Conservation (phyloP, 1,284 basidiomycete genomes). For the Schizophyllum amplum region DNA sequence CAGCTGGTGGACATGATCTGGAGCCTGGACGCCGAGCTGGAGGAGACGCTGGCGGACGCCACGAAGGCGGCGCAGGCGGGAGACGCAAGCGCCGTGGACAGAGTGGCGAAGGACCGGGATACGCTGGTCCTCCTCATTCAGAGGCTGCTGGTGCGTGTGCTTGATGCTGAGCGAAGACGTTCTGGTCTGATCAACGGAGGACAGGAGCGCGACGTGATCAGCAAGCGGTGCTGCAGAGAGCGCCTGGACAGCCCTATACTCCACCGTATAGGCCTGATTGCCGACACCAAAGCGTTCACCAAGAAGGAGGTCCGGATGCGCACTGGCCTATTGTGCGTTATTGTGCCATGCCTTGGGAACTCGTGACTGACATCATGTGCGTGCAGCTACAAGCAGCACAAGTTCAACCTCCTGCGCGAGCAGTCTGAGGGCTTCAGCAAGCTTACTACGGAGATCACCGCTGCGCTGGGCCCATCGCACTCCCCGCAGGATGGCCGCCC, state of each 20-base stretch:
- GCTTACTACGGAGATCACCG: conserved; percentile 79
- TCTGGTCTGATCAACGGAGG: conserved; percentile 5
- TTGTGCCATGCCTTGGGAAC: neutral
- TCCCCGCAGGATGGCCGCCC: conserved; percentile 52
- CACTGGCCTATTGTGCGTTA: conserved; percentile 70
- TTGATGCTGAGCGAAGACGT: neutral
- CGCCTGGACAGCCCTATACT: conserved; percentile 60
- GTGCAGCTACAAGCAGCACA: conserved; percentile 93
- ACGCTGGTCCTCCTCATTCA: conserved; percentile 51
- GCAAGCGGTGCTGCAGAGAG: conserved; percentile 56
- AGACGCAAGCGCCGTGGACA: conserved; percentile 20
- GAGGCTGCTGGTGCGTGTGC: conserved; percentile 51
- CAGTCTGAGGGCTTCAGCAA: conserved; percentile 97
- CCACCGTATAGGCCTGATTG: conserved; percentile 53
- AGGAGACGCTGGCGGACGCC: conserved; percentile 56
- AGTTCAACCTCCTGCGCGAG: conserved; percentile 95
- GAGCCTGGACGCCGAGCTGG: conserved; percentile 68
- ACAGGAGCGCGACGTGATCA: conserved; percentile 48
- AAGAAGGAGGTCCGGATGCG: conserved; percentile 73
- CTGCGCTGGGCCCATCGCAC: conserved; percentile 69
- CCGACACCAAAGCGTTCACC: conserved; percentile 51
- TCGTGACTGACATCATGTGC: neutral
- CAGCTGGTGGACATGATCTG: conserved; percentile 70
- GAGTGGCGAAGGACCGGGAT: conserved; percentile 54
- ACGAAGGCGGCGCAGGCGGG: conserved; percentile 30